phyloP scores from a whole-genome alignment of 139 green algal genomes.

The Nannochloris sp. region DNA sequence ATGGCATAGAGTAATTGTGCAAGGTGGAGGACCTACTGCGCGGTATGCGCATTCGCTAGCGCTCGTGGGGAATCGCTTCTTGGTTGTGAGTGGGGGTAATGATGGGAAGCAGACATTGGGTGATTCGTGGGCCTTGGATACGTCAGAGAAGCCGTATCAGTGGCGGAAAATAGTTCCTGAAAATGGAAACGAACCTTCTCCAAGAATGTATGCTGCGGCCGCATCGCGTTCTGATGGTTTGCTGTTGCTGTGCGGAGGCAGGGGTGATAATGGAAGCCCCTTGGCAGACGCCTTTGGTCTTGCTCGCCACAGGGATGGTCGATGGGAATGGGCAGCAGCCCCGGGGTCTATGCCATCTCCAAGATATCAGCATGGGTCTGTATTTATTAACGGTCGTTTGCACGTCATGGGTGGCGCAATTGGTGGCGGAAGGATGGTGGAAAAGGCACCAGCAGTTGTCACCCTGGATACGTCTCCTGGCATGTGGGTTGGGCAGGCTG shows the following conservation, averaged over 20 bases:
- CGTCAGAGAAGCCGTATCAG: slow-evolving; percentile 96
- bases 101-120: slow-evolving; percentile 82
- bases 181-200: slow-evolving; percentile 63
- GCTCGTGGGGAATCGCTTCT: slow-evolving; percentile 93
- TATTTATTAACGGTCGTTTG: slow-evolving; percentile 89
- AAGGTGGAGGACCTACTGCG: slow-evolving; percentile 78
- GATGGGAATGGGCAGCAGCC: slow-evolving; percentile 97
- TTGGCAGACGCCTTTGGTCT: slow-evolving; percentile 91
- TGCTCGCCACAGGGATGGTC: slow-evolving; percentile 90
- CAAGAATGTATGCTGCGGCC: slow-evolving; percentile 95
- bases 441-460: slow-evolving; percentile 66
- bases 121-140: slow-evolving; percentile 96
- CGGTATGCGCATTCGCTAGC: slow-evolving; percentile 93
- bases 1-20: slow-evolving; percentile 97
- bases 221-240: slow-evolving; percentile 85
- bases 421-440: slow-evolving; percentile 91
- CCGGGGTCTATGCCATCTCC: slow-evolving; percentile 82
- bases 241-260: slow-evolving; percentile 89
- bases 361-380: slow-evolving; percentile 91
- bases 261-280: slow-evolving; percentile 68
- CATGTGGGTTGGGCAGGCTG: slow-evolving; percentile 18
- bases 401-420: slow-evolving; percentile 94
- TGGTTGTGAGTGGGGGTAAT: slow-evolving; percentile 95
- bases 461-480: slow-evolving; percentile 84
- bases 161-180: slow-evolving; percentile 88